These are phyloP conservation scores for Pseudozyma pruni DNA, from an alignment of 1,284 basidiomycete species.

Conservation along the genomic window DNA sequence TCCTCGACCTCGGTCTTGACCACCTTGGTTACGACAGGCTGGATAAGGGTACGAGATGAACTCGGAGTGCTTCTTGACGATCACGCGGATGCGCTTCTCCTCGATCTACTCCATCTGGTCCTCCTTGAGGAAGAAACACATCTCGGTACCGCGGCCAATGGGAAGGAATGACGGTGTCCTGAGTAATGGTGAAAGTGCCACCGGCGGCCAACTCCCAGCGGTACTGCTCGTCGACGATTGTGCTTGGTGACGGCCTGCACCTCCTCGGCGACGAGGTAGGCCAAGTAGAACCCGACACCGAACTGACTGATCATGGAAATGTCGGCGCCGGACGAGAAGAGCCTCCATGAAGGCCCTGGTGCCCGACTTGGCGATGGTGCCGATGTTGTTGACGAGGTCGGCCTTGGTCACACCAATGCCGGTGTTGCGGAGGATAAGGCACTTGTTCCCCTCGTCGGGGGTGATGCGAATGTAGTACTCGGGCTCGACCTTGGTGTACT, in stretches of 20 bases:
- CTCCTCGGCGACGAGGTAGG: conserved; percentile 97
- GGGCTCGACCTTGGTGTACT: conserved; percentile 64
- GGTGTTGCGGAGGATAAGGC: conserved; percentile 90
- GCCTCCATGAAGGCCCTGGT: conserved; percentile 93
- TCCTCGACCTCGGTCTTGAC: conserved; percentile 93
- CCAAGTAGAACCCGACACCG: conserved; percentile 99
- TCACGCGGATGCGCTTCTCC: conserved; percentile 99
- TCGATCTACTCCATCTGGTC: conserved; percentile 99
- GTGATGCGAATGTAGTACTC: conserved; percentile 68
- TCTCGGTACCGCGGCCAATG: conserved; percentile 93
- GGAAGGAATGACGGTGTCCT: conserved; percentile 87
- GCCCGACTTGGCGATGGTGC: conserved; percentile 98
- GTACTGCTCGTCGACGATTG: conserved; percentile 99
- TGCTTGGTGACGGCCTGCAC: conserved; percentile 99
- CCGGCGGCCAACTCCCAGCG: conserved; percentile 99
- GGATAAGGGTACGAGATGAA: conserved; percentile 99
- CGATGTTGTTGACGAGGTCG: conserved; percentile 89
- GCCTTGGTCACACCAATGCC: conserved; percentile 82
- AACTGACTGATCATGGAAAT: conserved; percentile 76
- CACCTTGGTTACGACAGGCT: conserved; percentile 98
- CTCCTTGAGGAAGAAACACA: conserved; percentile 96
- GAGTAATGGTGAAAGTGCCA: conserved; percentile 99
- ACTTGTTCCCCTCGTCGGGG: conserved; percentile 92
- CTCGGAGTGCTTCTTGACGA: conserved; percentile 99
- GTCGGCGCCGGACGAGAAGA: conserved; percentile 86